A percentile compares a stretch with the other conserved stretches of the same genome.
Evolutionary conservation across 148 eudicot species (phyloP).

Genomic region (Fagopyrum homotropicum): DNA sequence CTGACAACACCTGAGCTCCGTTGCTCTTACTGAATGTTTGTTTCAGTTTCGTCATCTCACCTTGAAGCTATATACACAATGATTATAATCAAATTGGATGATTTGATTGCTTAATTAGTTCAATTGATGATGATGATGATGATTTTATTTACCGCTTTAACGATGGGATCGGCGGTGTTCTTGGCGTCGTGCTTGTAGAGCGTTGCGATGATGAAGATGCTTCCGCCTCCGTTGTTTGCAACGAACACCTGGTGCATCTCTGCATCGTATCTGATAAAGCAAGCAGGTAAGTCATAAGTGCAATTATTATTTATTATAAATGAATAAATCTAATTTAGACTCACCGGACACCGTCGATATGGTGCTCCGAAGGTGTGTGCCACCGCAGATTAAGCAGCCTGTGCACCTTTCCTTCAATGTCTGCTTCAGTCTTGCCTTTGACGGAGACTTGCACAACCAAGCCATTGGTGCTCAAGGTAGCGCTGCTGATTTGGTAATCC

Average conservation of each 20-base stretch:
- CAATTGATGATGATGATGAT: background rate
- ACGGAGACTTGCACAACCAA: background rate
- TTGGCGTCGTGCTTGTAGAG: background rate
- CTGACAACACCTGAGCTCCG: background rate
- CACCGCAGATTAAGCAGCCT: background rate
- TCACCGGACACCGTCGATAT: background rate
- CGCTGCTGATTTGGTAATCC: background rate
- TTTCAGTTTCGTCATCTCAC: background rate
- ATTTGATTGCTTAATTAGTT: background rate
- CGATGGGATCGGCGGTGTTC: background rate
- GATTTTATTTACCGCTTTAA: background rate
- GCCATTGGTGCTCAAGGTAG: background rate
- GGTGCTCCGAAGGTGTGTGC: background rate
- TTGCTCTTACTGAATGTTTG: no score
- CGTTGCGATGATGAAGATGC: background rate
- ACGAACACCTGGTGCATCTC: slow-evolving; percentile 4
- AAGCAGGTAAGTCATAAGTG: background rate
- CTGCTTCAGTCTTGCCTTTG: background rate
- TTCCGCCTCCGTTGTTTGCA: background rate
- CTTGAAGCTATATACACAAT: background rate
- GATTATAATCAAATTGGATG: background rate
- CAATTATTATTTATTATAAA: no score
- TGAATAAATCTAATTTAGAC: no score
- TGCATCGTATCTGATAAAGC: background rate
- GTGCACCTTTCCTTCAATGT: background rate